Conservation (phyloP, 2,329 filamentous ascomycete genomes). For the Triangularia setosa region DNA sequence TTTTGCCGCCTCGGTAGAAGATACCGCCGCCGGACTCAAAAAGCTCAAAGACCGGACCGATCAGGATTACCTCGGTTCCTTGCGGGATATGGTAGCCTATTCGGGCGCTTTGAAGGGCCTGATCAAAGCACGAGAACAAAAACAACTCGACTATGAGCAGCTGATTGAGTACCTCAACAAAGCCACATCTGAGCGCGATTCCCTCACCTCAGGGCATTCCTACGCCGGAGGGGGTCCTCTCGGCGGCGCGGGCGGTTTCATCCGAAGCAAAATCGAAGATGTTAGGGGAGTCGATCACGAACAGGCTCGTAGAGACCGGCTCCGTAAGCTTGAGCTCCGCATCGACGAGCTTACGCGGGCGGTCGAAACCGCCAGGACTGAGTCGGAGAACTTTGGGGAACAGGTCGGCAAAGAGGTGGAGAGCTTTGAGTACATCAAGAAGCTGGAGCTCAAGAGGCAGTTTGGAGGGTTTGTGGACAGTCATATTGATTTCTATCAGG, state of each 20-base stretch:
- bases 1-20: slow-evolving; percentile 82
- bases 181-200: slow-evolving; percentile 80
- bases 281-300: slow-evolving; percentile 96
- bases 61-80: slow-evolving; percentile 87
- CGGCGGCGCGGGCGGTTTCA: slow-evolving; percentile 77
- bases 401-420: slow-evolving; percentile 89
- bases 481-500: slow-evolving; percentile 82
- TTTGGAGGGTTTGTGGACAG: slow-evolving; percentile 78
- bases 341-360: slow-evolving; percentile 89
- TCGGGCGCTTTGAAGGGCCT: slow-evolving; percentile 81
- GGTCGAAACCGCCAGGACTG: slow-evolving; percentile 81
- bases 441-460: slow-evolving; percentile 83
- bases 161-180: slow-evolving; percentile 94
- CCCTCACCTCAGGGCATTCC: slow-evolving; percentile 60
- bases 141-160: slow-evolving; percentile 95
- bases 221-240: slow-evolving; percentile 37
- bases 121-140: slow-evolving; percentile 90
- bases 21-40: slow-evolving; percentile 73
- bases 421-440: slow-evolving; percentile 96
- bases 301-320: slow-evolving; percentile 77
- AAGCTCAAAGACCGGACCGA: slow-evolving; percentile 87
- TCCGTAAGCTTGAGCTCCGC: slow-evolving; percentile 84
- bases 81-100: slow-evolving; percentile 95
- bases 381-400: slow-evolving; percentile 90
- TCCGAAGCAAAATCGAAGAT: slow-evolving; percentile 93